phyloP scores from a whole-genome alignment of 208 protist species.

The Strigomonas galati region DNA sequence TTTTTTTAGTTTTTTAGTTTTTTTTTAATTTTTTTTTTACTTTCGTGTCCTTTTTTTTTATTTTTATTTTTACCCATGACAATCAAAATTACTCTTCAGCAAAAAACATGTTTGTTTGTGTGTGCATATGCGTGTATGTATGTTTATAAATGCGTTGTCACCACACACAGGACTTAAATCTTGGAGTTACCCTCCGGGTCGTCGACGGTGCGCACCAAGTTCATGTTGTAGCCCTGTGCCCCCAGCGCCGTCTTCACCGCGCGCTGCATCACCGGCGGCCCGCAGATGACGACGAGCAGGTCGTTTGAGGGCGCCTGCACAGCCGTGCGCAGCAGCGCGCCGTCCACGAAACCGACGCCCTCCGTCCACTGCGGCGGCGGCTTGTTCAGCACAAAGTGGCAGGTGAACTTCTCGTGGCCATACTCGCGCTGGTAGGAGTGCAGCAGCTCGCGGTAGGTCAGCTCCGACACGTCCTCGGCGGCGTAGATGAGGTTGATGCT shows the following conservation, averaged over 20 bases:
- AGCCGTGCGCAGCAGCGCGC: constrained; percentile 35
- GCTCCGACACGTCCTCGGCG: constrained; percentile 51
- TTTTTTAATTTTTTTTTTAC: too few relatives aligned
- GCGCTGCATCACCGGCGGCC: constrained; percentile 75
- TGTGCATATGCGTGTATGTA: too few relatives aligned
- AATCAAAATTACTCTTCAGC: too few relatives aligned
- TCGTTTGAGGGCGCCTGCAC: constrained; percentile 63
- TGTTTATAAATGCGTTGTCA: too few relatives aligned
- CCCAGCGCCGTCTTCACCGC: constrained; percentile 43
- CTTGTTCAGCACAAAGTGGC: constrained; percentile 61
- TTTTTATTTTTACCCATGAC: too few relatives aligned
- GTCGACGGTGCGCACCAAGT: constrained; percentile 64
- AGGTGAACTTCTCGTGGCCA: constrained; percentile 52
- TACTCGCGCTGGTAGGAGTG: constrained; percentile 42
- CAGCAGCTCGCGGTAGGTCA: constrained; percentile 56
- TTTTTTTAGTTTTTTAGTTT: too few relatives aligned
- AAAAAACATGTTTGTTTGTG: too few relatives aligned
- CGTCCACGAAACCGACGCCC: constrained; percentile 61
- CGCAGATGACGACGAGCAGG: constrained; percentile 76
- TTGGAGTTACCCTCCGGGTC: constrained; percentile 37
- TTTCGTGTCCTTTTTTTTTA: neutral
- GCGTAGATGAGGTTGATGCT: constrained; percentile 70
- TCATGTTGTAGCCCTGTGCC: constrained; percentile 45
- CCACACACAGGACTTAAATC: too few relatives aligned
- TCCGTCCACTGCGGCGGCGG: constrained; percentile 62